phyloP scores from a whole-genome alignment of 1,284 basidiomycete species.

The Rhodotorula sp. region DNA sequence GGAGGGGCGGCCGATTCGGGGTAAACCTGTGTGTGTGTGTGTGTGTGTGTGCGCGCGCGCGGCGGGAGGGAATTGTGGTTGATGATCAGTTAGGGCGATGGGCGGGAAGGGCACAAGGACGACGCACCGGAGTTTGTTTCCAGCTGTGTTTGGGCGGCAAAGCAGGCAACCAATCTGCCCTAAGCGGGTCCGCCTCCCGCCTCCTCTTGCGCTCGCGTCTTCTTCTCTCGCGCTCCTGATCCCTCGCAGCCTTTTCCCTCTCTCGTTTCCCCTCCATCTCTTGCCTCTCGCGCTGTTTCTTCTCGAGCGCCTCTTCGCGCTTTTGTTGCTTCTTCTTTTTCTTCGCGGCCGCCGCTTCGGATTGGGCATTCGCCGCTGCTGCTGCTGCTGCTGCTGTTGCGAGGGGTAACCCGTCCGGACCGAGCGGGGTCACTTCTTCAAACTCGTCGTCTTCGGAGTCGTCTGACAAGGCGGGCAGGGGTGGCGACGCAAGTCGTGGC shows the following conservation, averaged over 20 bases:
- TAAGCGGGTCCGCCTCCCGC: conserved; percentile 14
- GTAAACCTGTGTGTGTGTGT: conserved; percentile 23
- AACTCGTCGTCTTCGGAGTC: conserved; percentile 23
- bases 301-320: background rate
- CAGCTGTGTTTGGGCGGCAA: conserved; percentile 35
- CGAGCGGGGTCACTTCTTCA: conserved; percentile 22
- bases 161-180: conserved; percentile 20
- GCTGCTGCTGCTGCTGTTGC: background rate
- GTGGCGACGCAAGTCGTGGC: background rate
- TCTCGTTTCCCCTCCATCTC: background rate
- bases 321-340: background rate
- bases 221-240: conserved; percentile 15
- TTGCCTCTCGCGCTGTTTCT: background rate
- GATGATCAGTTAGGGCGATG: background rate
- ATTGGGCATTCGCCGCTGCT: background rate
- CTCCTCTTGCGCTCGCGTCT: conserved; percentile 14
- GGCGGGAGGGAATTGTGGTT: no score
- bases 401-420: conserved; percentile 8
- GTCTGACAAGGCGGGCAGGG: conserved; percentile 2
- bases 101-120: background rate
- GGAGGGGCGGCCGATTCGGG: conserved; percentile 33
- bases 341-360: background rate
- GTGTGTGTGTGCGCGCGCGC: no score
- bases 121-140: conserved; percentile 37
- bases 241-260: background rate